Evolutionary conservation across 78 protist species (phyloP).

Genomic region (Anaeramoeba flamelloides): DNA sequence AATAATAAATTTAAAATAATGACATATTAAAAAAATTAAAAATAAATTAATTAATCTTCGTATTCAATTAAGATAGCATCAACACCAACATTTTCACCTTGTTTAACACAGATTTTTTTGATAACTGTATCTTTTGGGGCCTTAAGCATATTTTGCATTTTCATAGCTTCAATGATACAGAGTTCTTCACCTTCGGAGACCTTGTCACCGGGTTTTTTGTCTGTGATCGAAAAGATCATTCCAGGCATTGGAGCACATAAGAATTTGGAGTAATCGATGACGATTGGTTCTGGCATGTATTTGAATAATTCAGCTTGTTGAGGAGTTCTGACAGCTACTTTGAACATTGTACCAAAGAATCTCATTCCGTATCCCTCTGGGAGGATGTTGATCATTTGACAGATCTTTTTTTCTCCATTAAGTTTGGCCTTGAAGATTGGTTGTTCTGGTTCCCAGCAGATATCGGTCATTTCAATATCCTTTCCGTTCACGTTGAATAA

Average conservation of each 20-base stretch:
- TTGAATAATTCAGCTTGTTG: slow-evolving; percentile 16
- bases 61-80: not conserved
- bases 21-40: too few species aligned
- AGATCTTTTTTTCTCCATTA: not conserved
- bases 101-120: slow-evolving; percentile 14
- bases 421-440: slow-evolving; percentile 7
- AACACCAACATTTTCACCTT: not conserved
- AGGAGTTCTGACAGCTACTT: slow-evolving; percentile 17
- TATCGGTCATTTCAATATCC: not conserved
- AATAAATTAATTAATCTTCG: too few species aligned
- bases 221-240: slow-evolving; percentile 13
- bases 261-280: slow-evolving; percentile 29
- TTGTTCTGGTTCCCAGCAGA: not conserved
- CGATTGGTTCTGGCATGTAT: slow-evolving; percentile 39
- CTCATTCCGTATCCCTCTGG: not conserved
- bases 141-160: slow-evolving; percentile 82
- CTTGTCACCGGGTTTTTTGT: slow-evolving; percentile 25
- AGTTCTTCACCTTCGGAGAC: slow-evolving; percentile 57
- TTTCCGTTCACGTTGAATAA: not conserved
- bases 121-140: slow-evolving; percentile 53
- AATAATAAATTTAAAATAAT: too few species aligned
- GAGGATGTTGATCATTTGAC: not conserved
- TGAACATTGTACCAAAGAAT: slow-evolving; percentile 6
- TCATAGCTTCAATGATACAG: slow-evolving; percentile 90
- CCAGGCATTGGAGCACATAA: slow-evolving; percentile 72